Base-by-base conservation (phyloP, 148 eudicot genomes). In the Bassia scoparia region DNA sequence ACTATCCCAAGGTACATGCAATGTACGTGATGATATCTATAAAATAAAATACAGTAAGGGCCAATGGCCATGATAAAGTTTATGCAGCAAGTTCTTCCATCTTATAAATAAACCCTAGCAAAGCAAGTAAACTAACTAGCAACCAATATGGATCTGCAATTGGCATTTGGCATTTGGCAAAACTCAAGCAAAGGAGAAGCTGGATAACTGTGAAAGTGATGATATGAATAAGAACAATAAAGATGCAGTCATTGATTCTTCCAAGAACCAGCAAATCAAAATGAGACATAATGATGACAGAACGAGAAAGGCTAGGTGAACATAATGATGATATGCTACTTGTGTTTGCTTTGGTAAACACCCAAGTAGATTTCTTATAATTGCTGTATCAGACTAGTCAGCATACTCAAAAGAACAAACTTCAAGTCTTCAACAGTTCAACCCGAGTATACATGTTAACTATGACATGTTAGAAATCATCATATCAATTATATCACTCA, bases 1-100 rank as follows among this genome's bases (percentile, higher is more conserved):
- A 75, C 73, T 70, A 79, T 95, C 97, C 99, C 99, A 91, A 50
- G 97, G 89, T 74, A 95, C 73, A 65, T 95, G 97, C 90, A 95
- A 79, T 11, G 99, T 89, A 46, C 99, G 97, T 49, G 99, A 84
- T 58, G 99, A 91, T 81, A 91, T 86, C 99, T 95, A 78, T 73
- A 76, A 73, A 49, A 46, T 82, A 69, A 31, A 63, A 27, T n/a
- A 54, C 31, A 14, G 16, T 21, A 34, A 27, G 30, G 20, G n/a
- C 30, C 62, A 34, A 27, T n/a, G 20, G n/a, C 30, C 62, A 68
- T 46, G 43, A 44, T 24, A 54, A 70, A 72, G 26, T 16, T 43
- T 27, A 15, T 6, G 34, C 52, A 61, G 35, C 24, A 15, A 18
- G 41, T 18, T 43, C 27, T 33, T 29, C 14, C 49, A 20, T 48